Conservation (phyloP, 2,329 filamentous ascomycete species). For the Eutypella sp. region DNA sequence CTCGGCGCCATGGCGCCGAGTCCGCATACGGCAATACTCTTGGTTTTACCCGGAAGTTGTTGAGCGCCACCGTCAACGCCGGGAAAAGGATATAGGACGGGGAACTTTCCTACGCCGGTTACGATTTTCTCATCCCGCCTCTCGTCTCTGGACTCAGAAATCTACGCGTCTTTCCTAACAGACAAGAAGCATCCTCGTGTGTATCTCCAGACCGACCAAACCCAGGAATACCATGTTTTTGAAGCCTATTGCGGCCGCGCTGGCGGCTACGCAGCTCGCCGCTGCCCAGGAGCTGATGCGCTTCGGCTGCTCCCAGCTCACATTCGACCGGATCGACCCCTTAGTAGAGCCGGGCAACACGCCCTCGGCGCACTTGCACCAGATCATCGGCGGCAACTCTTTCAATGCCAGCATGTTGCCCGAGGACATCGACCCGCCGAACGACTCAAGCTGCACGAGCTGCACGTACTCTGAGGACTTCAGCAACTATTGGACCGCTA, state of each 20-base stretch:
- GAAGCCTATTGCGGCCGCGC: conserved; percentile 23
- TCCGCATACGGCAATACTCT: neutral
- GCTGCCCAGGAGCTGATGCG: conserved; percentile 32
- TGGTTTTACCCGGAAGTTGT: neutral
- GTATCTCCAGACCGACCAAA: too few species aligned
- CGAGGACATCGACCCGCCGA: conserved; percentile 19
- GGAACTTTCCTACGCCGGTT: too few species aligned
- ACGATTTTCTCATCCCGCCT: too few species aligned
- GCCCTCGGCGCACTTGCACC: conserved; percentile 28
- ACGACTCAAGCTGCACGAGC: conserved; percentile 22
- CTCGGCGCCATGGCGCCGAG: neutral
- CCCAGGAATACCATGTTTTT: conserved; percentile 18
- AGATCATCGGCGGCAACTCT: conserved; percentile 27
- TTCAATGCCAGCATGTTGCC: conserved; percentile 27
- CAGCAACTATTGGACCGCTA: conserved; percentile 30
- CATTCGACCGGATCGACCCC: conserved; percentile 28
- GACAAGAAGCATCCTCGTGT: too few species aligned
- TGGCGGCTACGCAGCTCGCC: conserved; percentile 21
- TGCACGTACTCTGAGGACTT: conserved; percentile 30
- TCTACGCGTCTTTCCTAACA: too few species aligned
- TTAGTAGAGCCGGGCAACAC: conserved; percentile 25
- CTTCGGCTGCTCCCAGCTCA: conserved; percentile 31
- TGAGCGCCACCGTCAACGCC: neutral
- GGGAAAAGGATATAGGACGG: neutral
- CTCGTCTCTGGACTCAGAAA: too few species aligned